Base-by-base conservation (phyloP, 306 rosid genomes). In the Prunus padus region DNA sequence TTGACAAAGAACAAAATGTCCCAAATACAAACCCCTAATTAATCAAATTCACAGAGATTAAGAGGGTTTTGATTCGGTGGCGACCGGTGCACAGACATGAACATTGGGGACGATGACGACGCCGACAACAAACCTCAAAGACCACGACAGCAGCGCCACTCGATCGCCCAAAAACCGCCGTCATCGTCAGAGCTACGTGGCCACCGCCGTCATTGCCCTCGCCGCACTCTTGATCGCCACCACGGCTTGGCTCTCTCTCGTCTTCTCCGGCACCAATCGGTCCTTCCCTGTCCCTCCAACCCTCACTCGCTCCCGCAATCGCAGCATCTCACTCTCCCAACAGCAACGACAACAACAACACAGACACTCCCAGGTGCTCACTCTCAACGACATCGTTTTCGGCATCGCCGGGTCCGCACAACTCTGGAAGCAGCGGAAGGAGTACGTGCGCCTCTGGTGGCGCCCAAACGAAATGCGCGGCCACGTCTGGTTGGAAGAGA, bases 351-450 rank as follows among this genome's bases (percentile, higher is more conserved):
- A 10, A 37, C 37, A 8, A 31, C 56, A 10, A 19, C 7, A 18
- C 44, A 3, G 44, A 4, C 25, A 31, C 76, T 59, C 67, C 55
- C 65, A 59, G 73, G 88, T 64, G 47, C 81, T 91, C 71, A 76
- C 89, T 1, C 70, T 91, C 46, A 73, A 84, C 75, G 89, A 91
- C 79, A 72, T 91, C 59, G 83, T 91, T 31, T 91, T 91, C 75
- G 93, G 96, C 67, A 84, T 91, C 55, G 96, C 91, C 45, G 96
- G 93, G 49, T 91, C 96, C 31, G 86, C 93, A 47, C 89, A 83
- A 54, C 88, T 91, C 23, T 88, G 93, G 96, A 82, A 65, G 82
- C 84, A 77, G 26, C 86, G 91, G 65, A 91, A 85, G 79, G 96
- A 91, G 67, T 91, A 83, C 67, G 68, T 91, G 25, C 84, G 84